A percentile compares a stretch with the other conserved stretches of the same genome.
These are phyloP conservation scores for Lantana camara DNA, from an alignment of 257 asterid genomes.

Conservation along the genomic window DNA sequence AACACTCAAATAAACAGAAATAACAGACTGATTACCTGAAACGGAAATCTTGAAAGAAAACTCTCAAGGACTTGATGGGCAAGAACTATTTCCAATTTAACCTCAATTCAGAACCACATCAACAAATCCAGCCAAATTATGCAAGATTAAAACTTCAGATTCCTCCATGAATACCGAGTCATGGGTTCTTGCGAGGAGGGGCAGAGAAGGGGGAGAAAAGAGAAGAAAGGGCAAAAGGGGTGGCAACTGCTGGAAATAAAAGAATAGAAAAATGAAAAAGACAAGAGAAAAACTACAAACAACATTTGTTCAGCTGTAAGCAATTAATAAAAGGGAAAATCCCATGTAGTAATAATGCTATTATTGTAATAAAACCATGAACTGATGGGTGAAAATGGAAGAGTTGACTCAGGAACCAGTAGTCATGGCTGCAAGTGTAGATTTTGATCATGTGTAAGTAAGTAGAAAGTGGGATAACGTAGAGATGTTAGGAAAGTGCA, in stretches of 20 bases:
- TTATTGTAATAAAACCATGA: background rate
- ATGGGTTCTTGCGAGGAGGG: slow-evolving; percentile 18
- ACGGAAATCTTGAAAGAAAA: slow-evolving; percentile 4
- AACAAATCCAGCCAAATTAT: slow-evolving; percentile 28
- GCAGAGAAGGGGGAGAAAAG: slow-evolving; percentile 28
- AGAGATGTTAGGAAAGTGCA: slow-evolving; percentile 15
- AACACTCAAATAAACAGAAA: background rate
- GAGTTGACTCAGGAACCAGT: slow-evolving; percentile 39
- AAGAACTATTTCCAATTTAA: slow-evolving; percentile 18
- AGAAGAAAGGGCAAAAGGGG: slow-evolving; percentile 16
- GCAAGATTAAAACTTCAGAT: slow-evolving; percentile 13
- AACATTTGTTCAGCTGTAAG: slow-evolving; percentile 15
- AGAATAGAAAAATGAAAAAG: background rate
- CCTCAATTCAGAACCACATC: slow-evolving; percentile 11
- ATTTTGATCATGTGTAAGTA: background rate
- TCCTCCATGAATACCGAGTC: slow-evolving; percentile 41
- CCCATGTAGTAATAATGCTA: background rate
- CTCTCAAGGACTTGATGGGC: slow-evolving; percentile 18
- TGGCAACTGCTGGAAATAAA: slow-evolving; percentile 28
- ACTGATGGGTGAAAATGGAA: slow-evolving; percentile 27
- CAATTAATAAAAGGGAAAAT: background rate
- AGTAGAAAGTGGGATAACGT: background rate
- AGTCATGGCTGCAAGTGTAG: too few species aligned
- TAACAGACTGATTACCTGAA: slow-evolving; percentile 35
- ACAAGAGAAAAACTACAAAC: slow-evolving; percentile 23